Percentiles rank a stretch among this genome's conserved stretches.
These are phyloP conservation scores for Cydonia oblonga DNA, from an alignment of 331 rosid species.

Conservation along the genomic window DNA sequence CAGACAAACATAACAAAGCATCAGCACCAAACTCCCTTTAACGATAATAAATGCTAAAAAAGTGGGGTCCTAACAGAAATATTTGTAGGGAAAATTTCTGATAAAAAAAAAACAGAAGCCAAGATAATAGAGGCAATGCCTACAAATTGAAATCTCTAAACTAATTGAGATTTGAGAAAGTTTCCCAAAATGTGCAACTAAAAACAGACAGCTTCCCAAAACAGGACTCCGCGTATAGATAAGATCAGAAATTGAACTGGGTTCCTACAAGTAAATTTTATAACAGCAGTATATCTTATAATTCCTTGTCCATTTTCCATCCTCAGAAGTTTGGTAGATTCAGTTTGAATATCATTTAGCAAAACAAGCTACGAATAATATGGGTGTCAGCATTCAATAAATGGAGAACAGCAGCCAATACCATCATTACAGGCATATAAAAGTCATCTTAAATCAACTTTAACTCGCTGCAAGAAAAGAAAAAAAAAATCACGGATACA, in stretches of 20 bases:
- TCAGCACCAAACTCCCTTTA: not conserved
- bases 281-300: not conserved
- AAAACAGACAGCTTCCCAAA: not conserved
- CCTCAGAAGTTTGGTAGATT: not conserved
- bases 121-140: not conserved
- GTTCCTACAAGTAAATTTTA: not conserved
- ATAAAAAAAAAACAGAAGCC: not conserved
- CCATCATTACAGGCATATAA: not conserved
- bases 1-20: slow-evolving; percentile 1
- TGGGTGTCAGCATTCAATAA: not conserved
- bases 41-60: not conserved
- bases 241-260: not conserved
- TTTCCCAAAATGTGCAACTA: not conserved
- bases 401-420: not conserved
- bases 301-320: not conserved
- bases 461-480: not conserved
- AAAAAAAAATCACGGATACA: not conserved
- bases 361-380: not conserved
- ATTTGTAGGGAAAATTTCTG: not conserved
- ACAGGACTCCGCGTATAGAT: not conserved
- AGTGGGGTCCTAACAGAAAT: not conserved
- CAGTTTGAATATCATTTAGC: not conserved
- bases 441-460: not conserved
- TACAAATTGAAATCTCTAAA: not conserved
- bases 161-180: not conserved